phyloP scores from a whole-genome alignment of 2,329 filamentous ascomycete species.

The Dactylellina leptospora region DNA sequence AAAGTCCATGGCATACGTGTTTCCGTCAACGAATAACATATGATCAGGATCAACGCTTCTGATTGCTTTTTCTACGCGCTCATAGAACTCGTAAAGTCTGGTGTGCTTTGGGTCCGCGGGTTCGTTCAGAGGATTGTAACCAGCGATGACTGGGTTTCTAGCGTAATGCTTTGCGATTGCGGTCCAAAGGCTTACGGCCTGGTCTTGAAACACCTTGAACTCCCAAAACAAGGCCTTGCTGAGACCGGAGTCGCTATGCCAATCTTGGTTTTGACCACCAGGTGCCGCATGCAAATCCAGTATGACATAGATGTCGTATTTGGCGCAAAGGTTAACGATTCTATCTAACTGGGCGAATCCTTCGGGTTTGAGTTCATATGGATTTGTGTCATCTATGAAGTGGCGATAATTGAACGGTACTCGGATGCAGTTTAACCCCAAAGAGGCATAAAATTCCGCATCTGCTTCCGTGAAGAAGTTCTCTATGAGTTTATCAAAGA shows the following conservation, averaged over 20 bases:
- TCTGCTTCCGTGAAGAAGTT: constrained; percentile 65
- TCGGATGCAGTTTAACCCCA: constrained; percentile 64
- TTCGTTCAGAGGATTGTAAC: constrained; percentile 67
- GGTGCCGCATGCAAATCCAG: constrained; percentile 65
- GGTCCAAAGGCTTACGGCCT: constrained; percentile 65
- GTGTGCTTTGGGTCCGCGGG: constrained; percentile 64
- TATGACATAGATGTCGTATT: constrained; percentile 65
- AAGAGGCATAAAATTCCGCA: constrained; percentile 63
- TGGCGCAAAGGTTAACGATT: constrained; percentile 59
- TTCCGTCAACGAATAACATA: constrained; percentile 63
- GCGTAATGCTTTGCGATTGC: constrained; percentile 63
- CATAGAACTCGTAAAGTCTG: constrained; percentile 63
- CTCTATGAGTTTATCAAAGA: constrained; percentile 64
- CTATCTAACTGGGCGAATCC: constrained; percentile 62
- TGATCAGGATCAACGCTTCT: constrained; percentile 63
- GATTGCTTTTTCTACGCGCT: constrained; percentile 63
- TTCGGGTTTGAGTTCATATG: constrained; percentile 61
- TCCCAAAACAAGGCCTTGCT: constrained; percentile 65
- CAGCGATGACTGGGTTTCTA: constrained; percentile 64
- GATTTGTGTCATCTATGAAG: constrained; percentile 64
- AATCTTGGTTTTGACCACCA: constrained; percentile 65
- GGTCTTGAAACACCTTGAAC: constrained; percentile 65
- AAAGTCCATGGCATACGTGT: constrained; percentile 64
- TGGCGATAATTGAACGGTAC: constrained; percentile 64
- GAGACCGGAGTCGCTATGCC: constrained; percentile 65